These are phyloP conservation scores for Cytidiella melzeri DNA, from an alignment of 768 basidiomycete genomes.

Conservation along the genomic window DNA sequence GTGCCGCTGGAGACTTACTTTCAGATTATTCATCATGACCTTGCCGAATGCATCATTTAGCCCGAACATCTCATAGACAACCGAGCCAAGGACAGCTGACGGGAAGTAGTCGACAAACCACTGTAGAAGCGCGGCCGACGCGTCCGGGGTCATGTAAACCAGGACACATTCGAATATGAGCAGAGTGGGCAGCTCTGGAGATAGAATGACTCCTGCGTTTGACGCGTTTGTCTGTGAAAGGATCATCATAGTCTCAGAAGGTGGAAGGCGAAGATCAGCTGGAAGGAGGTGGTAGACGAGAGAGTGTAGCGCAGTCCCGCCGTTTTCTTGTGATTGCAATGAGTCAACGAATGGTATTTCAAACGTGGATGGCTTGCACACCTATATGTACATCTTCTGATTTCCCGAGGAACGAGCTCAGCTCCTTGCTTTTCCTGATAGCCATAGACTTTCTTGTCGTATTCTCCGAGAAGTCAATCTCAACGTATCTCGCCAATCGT, in stretches of 20 bases:
- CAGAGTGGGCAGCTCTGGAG: constrained; percentile 66
- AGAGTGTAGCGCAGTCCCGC: constrained; percentile 54
- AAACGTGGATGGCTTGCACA: constrained; percentile 20
- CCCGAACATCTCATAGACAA: constrained; percentile 93
- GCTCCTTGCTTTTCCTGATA: constrained; percentile 61
- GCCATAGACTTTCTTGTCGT: constrained; percentile 79
- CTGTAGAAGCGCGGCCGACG: constrained; percentile 51
- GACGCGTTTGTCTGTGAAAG: constrained; percentile 26
- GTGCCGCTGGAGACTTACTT: constrained; percentile 36
- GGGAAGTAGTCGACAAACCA: constrained; percentile 68
- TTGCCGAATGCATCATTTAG: constrained; percentile 84
- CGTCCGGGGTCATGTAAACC: constrained; percentile 70
- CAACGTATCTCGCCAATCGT: constrained; percentile 59
- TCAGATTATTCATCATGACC: constrained; percentile 87
- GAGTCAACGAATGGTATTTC: background rate
- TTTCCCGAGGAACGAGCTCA: constrained; percentile 45
- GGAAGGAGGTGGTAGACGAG: constrained; percentile 66
- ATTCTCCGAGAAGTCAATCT: constrained; percentile 87
- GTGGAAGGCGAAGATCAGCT: constrained; percentile 64
- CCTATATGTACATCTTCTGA: constrained; percentile 37
- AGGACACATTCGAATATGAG: constrained; percentile 92
- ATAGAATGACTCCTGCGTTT: constrained; percentile 36
- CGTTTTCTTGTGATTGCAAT: constrained; percentile 38
- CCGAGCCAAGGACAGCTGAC: constrained; percentile 38
- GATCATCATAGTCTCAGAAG: constrained; percentile 40